phyloP scores from a whole-genome alignment of 768 basidiomycete species.

The Clathrus columnatus region DNA sequence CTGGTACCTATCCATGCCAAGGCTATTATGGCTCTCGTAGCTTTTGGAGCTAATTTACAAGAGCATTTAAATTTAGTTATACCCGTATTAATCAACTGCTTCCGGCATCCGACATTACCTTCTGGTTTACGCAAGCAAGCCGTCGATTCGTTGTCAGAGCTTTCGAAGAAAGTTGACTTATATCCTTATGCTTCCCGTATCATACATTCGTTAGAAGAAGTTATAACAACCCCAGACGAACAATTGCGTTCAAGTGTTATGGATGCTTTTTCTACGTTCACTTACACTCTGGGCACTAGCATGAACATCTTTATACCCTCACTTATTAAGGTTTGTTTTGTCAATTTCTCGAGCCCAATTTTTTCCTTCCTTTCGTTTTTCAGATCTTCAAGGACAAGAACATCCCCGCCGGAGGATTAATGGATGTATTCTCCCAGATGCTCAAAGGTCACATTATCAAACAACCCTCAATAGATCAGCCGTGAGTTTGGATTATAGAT shows the following conservation, averaged over 20 bases:
- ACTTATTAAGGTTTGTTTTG: background rate
- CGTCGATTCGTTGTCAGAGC: background rate
- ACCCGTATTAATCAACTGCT: slow-evolving; percentile 35
- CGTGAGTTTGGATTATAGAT: slow-evolving; percentile 42
- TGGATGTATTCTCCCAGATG: slow-evolving; percentile 69
- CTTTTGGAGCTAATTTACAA: slow-evolving; percentile 39
- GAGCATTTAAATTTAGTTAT: slow-evolving; percentile 41
- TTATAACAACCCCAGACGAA: background rate
- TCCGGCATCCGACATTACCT: slow-evolving; percentile 21
- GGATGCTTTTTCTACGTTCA: background rate
- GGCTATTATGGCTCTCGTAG: slow-evolving; percentile 35
- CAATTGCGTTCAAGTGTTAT: background rate
- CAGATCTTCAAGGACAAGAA: slow-evolving; percentile 10
- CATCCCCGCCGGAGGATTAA: slow-evolving; percentile 50
- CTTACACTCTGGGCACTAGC: background rate
- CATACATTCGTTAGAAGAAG: background rate
- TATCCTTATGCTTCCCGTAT: slow-evolving; percentile 6
- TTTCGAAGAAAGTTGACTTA: slow-evolving; percentile 1
- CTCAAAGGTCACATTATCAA: slow-evolving; percentile 79
- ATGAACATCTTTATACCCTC: background rate
- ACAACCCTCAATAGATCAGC: slow-evolving; percentile 85
- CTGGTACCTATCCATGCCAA: slow-evolving; percentile 21
- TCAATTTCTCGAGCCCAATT: background rate
- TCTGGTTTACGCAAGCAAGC: slow-evolving; percentile 2
- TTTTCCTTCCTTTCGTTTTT: background rate